Percentiles rank a stretch among this genome's conserved stretches.
Conservation (phyloP, 345 rosid genomes). For the Capsella bursapastoris region DNA sequence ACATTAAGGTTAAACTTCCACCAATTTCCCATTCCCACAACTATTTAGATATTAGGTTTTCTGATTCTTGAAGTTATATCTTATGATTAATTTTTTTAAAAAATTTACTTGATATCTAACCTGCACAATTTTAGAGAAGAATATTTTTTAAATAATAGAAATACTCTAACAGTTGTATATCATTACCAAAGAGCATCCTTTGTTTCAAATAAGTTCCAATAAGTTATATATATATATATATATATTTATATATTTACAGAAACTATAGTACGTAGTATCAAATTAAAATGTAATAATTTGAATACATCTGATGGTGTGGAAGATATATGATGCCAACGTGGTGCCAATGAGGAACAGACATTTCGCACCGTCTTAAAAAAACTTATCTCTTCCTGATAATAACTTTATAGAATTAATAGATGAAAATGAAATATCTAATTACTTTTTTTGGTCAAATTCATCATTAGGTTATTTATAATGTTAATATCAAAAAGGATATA, state of each 20-base stretch:
- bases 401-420: slow-evolving; percentile 28
- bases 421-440: slow-evolving; percentile 27
- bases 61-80: neutral
- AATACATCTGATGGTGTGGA: neutral
- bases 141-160: neutral
- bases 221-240: no score
- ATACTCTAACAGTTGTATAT: no score
- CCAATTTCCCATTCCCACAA: neutral
- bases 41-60: neutral
- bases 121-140: neutral
- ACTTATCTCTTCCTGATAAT: slow-evolving; percentile 35
- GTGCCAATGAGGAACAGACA: slow-evolving; percentile 33
- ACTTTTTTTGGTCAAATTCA: slow-evolving; percentile 31
- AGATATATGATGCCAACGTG: slow-evolving; percentile 20
- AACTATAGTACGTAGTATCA: neutral
- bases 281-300: neutral
- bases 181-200: no score
- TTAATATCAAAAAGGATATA: slow-evolving; percentile 34
- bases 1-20: neutral
- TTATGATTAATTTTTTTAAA: no score
- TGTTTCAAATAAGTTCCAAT: no score
- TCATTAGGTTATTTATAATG: slow-evolving; percentile 26
- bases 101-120: no score
- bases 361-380: slow-evolving; percentile 34
- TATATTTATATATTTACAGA: neutral